Evolutionary conservation across 257 asterid species (phyloP).

Genomic region (Thymus quinquecostatus): DNA sequence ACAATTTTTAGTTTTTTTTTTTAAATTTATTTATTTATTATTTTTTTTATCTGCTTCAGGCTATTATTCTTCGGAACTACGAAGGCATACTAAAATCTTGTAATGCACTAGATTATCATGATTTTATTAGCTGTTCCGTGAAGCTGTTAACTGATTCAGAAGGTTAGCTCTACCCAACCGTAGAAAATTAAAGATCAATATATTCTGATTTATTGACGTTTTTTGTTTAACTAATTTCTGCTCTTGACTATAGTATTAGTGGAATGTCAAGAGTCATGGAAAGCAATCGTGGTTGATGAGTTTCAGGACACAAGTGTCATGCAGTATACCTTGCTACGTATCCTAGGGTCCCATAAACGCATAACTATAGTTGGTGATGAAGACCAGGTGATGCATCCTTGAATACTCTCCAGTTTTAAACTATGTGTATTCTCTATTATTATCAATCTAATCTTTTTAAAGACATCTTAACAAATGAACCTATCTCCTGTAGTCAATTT

Average conservation of each 20-base stretch:
- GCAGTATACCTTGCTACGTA: conserved; percentile 72
- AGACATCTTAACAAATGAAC: conserved; percentile 11
- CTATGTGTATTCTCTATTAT: conserved; percentile 27
- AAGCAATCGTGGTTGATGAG: conserved; percentile 89
- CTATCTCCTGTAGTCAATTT: conserved; percentile 70
- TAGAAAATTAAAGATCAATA: conserved; percentile 17
- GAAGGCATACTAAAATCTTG: conserved; percentile 78
- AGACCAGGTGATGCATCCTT: conserved; percentile 75
- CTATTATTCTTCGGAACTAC: conserved; percentile 75
- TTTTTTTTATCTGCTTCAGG: conserved; percentile 54
- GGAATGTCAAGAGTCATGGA: conserved; percentile 83
- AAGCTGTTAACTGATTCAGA: conserved; percentile 83
- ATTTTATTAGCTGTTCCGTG: conserved; percentile 83
- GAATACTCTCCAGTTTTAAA: conserved; percentile 18
- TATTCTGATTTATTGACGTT: conserved; percentile 27
- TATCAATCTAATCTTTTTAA: conserved; percentile 21
- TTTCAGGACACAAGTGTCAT: conserved; percentile 97
- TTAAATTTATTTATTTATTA: conserved; percentile 24
- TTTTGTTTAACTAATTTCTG: conserved; percentile 36
- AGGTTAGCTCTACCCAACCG: conserved; percentile 56
- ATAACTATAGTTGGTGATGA: conserved; percentile 97
- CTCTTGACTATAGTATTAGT: conserved; percentile 53
- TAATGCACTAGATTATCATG: conserved; percentile 94
- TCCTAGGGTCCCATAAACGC: conserved; percentile 80
- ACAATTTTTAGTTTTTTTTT: conserved; percentile 30